These are phyloP conservation scores for Thyridium curvatum DNA, from an alignment of 2,329 filamentous ascomycete species.

Conservation along the genomic window DNA sequence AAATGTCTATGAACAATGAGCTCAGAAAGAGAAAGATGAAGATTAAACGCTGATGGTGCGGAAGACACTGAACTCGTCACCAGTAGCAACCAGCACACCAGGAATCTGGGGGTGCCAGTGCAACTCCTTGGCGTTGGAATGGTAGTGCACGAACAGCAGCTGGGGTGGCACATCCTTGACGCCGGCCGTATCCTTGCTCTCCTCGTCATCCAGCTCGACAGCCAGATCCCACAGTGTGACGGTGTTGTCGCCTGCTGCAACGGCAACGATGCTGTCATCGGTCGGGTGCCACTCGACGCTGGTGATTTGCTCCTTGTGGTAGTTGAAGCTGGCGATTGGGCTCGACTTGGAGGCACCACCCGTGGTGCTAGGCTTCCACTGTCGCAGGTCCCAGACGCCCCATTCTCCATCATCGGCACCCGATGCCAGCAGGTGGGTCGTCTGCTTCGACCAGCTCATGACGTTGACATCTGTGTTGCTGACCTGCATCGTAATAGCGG, in stretches of 20 bases:
- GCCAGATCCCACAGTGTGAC: constrained; percentile 95
- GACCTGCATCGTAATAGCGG: constrained; percentile 82
- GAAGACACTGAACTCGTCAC: constrained; percentile 81
- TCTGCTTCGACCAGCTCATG: constrained; percentile 88
- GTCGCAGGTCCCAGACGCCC: constrained; percentile 92
- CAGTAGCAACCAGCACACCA: constrained; percentile 82
- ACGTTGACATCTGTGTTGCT: constrained; percentile 89
- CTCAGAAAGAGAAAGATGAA: too few species aligned
- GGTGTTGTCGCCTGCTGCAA: constrained; percentile 88
- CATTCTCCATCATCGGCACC: constrained; percentile 91
- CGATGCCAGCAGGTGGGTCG: constrained; percentile 81
- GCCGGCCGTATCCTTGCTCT: constrained; percentile 82
- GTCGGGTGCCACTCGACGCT: constrained; percentile 96
- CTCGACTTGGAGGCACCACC: constrained; percentile 49
- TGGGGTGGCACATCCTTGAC: constrained; percentile 90
- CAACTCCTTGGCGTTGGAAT: constrained; percentile 88
- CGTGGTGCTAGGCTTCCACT: constrained; percentile 70
- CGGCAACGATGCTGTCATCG: constrained; percentile 90
- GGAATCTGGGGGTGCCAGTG: constrained; percentile 98
- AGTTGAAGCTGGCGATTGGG: constrained; percentile 87
- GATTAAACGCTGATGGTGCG: constrained; percentile 75
- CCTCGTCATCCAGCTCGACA: constrained; percentile 94
- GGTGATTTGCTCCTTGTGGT: constrained; percentile 95
- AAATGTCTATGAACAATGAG: too few species aligned
- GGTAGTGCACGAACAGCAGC: constrained; percentile 92